Conservation (phyloP, 2,329 filamentous ascomycete species). For the Colletotrichum incanum region DNA sequence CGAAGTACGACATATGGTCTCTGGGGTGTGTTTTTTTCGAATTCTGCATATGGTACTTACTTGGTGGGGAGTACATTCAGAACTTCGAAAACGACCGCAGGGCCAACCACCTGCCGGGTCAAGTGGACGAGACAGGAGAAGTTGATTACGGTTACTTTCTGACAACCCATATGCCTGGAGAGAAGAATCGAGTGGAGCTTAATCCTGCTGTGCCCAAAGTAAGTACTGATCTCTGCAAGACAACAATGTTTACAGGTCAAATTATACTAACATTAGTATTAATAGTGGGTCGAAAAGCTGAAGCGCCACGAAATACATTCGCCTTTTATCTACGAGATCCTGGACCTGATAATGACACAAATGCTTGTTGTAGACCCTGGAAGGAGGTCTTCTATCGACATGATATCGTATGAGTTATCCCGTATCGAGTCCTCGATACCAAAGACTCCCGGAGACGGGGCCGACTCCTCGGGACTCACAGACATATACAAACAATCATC, state of each 20-base stretch:
- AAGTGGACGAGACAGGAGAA: constrained; percentile 1
- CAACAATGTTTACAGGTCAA: neutral
- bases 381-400: neutral
- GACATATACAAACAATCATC: neutral
- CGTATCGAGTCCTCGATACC: neutral
- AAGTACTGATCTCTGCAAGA: neutral
- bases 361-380: constrained; percentile 22
- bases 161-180: neutral
- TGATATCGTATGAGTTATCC: neutral
- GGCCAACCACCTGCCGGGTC: neutral
- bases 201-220: constrained; percentile 5
- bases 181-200: constrained; percentile 11
- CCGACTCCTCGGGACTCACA: neutral
- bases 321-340: neutral
- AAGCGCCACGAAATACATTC: neutral
- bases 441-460: too few relatives aligned
- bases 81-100: constrained; percentile 7
- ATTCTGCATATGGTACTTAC: constrained; percentile 46
- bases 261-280: neutral
- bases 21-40: constrained; percentile 50
- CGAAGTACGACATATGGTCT: constrained; percentile 49
- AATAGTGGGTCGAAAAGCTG: constrained; percentile 15
- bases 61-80: neutral
- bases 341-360: constrained; percentile 3
- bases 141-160: constrained; percentile 19